phyloP scores from a whole-genome alignment of 2,329 filamentous ascomycete genomes.

The Hypocrella siamensis region DNA sequence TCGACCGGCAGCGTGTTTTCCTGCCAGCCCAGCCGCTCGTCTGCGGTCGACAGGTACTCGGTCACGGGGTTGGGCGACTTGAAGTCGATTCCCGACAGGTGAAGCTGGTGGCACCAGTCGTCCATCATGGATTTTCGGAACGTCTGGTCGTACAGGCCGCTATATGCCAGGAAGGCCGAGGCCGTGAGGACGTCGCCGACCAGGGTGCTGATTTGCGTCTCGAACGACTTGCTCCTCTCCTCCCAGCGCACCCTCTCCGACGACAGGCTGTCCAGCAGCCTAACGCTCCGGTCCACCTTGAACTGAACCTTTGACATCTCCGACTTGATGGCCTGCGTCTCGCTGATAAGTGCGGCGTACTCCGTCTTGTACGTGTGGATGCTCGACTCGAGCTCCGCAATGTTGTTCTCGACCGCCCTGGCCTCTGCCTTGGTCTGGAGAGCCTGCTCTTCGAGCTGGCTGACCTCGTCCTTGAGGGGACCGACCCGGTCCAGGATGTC shows the following conservation, averaged over 20 bases:
- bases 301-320: constrained; percentile 95
- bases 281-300: constrained; percentile 93
- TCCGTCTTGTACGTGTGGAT: constrained; percentile 93
- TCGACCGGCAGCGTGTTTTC: constrained; percentile 86
- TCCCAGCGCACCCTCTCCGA: constrained; percentile 93
- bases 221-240: constrained; percentile 92
- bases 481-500: constrained; percentile 91
- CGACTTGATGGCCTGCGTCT: constrained; percentile 91
- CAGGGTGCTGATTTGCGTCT: constrained; percentile 91
- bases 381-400: constrained; percentile 69
- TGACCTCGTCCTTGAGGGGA: constrained; percentile 79
- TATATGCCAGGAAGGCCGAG: constrained; percentile 94
- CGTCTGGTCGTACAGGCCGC: constrained; percentile 92
- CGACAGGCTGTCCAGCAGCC: constrained; percentile 83
- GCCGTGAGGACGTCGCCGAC: constrained; percentile 92
- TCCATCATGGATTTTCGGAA: constrained; percentile 97
- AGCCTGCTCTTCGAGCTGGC: constrained; percentile 71
- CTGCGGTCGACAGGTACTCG: constrained; percentile 90
- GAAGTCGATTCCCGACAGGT: constrained; percentile 81
- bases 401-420: constrained; percentile 77
- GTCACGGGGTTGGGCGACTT: constrained; percentile 91
- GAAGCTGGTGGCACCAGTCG: constrained; percentile 89
- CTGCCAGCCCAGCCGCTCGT: constrained; percentile 91
- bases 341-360: constrained; percentile 88
- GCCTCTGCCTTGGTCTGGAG: constrained; percentile 88